Base-by-base conservation (phyloP, 2,329 filamentous ascomycete genomes). In the Ramichloridium luteum region DNA sequence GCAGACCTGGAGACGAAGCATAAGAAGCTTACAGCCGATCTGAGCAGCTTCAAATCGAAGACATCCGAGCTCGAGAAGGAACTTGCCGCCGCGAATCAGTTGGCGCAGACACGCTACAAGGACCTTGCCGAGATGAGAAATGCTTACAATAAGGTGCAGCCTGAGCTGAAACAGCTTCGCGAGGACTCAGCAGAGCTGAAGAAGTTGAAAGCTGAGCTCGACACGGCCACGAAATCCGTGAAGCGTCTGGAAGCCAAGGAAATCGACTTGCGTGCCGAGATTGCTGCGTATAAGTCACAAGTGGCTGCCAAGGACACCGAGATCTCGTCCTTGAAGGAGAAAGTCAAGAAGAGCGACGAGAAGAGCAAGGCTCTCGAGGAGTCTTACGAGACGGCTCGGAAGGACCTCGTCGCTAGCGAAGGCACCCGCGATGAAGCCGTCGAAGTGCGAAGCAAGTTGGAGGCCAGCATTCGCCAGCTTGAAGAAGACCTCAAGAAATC, bases 31-130 rank as follows among this genome's bases (percentile, higher is more conserved):
- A 67, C 71, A 31, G 58, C 58, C 3, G 77, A 86, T 34, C 73
- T 82, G 37, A 70, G 86, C 25, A 74, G 76, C 25, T 64, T 92
- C 20, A 84, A 80, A 55, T 59, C 67, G 13, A 83, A 78, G 54
- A 72, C 77, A 0, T 64, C 72, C 2, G 69, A 71, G 0, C 57
- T 94, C 12, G 77, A 93, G 49, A 82, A 79, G 0, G 88, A 98
- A 50, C 68, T 96, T 3, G 79, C 76, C 2, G 85, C 85, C 2
- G 80, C 86, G 0, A 77, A 94, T 53, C 76, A 92, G 56, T 69
- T 96, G 9, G 84, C 90, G 0, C 78, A 92, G 38, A 79, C 73
- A 11, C 71, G 90, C 16, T 96, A 85, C 63, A 93, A 85, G 55
- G 86, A 96, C 37, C 62, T 94, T 2, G 77, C 77, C 0, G 81